These are phyloP conservation scores for Skeletonema marinoi DNA, from an alignment of 108 stramenopile genomes.

Conservation along the genomic window DNA sequence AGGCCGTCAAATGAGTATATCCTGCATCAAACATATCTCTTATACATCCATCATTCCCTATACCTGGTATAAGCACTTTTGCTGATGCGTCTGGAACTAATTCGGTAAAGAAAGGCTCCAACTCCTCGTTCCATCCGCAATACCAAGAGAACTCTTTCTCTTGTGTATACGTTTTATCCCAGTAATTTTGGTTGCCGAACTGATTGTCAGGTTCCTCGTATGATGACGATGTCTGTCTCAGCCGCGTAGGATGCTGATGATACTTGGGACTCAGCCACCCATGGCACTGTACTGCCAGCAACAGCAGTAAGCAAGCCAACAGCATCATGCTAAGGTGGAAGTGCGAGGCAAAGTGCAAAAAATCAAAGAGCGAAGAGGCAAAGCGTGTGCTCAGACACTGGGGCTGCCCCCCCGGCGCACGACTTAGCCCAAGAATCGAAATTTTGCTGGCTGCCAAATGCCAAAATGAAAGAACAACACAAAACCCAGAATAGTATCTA, in stretches of 20 bases:
- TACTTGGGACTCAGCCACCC: background rate
- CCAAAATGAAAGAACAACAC: too few species aligned
- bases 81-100: constrained; percentile 34
- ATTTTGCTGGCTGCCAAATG: too few species aligned
- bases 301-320: background rate
- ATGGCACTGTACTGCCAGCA: background rate
- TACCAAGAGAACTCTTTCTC: constrained; percentile 60
- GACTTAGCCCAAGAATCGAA: too few species aligned
- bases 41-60: constrained; percentile 47
- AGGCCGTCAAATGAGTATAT: constrained; percentile 39
- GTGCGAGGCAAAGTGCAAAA: too few species aligned
- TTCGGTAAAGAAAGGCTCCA: constrained; percentile 63
- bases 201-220: background rate
- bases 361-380: too few species aligned
- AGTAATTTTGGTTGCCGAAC: constrained; percentile 46
- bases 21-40: constrained; percentile 49
- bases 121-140: constrained; percentile 58
- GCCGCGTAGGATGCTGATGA: background rate
- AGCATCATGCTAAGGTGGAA: too few species aligned
- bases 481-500: too few species aligned
- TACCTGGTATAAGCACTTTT: constrained; percentile 39
- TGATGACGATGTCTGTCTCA: background rate
- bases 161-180: constrained; percentile 25
- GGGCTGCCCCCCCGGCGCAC: too few species aligned
- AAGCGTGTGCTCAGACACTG: too few species aligned